These are phyloP conservation scores for Fusarium sp. DNA, from an alignment of 2,329 filamentous ascomycete species.

Conservation along the genomic window DNA sequence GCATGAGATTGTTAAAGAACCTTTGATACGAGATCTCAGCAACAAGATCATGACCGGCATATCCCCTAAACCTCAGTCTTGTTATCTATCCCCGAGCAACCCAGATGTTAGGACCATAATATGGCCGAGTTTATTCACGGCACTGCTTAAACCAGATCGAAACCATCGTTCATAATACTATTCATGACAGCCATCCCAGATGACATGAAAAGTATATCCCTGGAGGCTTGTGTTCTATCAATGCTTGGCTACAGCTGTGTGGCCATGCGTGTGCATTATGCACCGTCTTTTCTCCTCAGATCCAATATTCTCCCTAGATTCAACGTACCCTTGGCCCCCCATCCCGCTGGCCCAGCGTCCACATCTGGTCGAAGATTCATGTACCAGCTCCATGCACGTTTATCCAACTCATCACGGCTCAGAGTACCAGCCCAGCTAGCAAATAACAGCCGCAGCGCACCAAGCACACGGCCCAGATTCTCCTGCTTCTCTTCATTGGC, in stretches of 20 bases:
- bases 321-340: conserved; percentile 83
- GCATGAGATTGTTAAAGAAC: background rate
- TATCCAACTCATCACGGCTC: conserved; percentile 75
- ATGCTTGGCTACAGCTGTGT: background rate
- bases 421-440: conserved; percentile 79
- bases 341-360: conserved; percentile 78
- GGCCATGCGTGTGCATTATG: background rate
- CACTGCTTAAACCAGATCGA: background rate
- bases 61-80: background rate
- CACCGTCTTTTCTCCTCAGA: conserved; percentile 56
- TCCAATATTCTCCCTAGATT: conserved; percentile 75
- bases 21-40: background rate
- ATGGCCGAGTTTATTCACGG: background rate
- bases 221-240: background rate
- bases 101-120: background rate
- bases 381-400: conserved; percentile 86
- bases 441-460: conserved; percentile 77
- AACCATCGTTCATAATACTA: background rate
- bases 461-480: conserved; percentile 77
- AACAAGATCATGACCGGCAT: background rate
- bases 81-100: conserved; percentile 14
- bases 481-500: conserved; percentile 72
- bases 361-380: conserved; percentile 80
- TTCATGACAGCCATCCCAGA: too few relatives aligned
- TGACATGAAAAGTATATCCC: too few relatives aligned